Base-by-base conservation (phyloP, 2,329 filamentous ascomycete genomes). In the Cryoendolithus antarcticus region DNA sequence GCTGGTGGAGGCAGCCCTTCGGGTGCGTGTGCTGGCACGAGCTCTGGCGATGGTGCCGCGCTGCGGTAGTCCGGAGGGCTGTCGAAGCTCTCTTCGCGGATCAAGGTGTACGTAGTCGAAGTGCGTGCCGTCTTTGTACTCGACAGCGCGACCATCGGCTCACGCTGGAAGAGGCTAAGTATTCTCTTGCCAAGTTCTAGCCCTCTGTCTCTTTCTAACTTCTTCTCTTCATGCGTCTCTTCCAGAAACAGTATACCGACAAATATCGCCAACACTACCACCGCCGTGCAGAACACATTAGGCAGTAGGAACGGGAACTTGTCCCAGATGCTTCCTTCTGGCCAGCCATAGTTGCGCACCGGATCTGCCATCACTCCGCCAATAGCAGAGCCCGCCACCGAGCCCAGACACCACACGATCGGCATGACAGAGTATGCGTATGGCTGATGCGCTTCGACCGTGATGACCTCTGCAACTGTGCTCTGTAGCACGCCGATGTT, bases 391-490 rank as follows among this genome's bases (percentile, higher is more conserved):
- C 91, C 91, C 50, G 95, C 71, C 52, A 96, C 94, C 21, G 89
- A 94, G 70, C 91, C 91, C 55, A 98, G 72, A 58, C 88, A 95
- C 91, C 91, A 98, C 19, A 96, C 85, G 58, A 94, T 86, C 5
- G 91, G 91, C 86, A 98, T 95, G 50, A 96, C 88, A 9, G 89
- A 86, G 64, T 93, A 98, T 36, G 89, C 91, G 52, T 85, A 84
- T 50, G 88, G 82, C 61, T 96, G 88, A 59, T 96, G 86, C 60
- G 89, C 82, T 63, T 94, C 93, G 44, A 83, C 80, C 3, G 85
- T 94, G 19, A 96, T 82, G 44, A 98, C 72, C 61, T 98, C 91
- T 11, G 86, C 86, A 30, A 98, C 86, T 0, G 89, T 96, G 4
- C 89, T 96, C 59, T 95, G 86, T 49, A 96, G 70, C 3, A 95